Evolutionary conservation across 352 stramenopile species (phyloP).

Genomic region (Aphanomyces cochlioides): DNA sequence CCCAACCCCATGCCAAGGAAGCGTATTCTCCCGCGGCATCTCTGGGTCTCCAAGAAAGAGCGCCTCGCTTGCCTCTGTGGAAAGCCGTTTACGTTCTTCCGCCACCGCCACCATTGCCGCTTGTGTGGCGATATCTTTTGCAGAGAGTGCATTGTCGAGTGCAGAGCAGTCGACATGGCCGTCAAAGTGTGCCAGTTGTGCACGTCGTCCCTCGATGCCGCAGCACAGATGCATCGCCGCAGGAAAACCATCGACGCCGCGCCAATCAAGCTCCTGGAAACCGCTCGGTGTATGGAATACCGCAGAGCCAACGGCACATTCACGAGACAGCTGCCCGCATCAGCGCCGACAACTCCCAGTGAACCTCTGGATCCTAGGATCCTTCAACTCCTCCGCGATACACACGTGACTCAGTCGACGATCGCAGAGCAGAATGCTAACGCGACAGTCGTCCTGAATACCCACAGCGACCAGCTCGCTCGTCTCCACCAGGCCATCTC

Average conservation of each 20-base stretch:
- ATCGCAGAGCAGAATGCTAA: background rate
- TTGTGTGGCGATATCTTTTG: conserved; percentile 18
- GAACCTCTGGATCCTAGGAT: background rate
- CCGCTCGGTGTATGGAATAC: background rate
- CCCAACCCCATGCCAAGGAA: background rate
- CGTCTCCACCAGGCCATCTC: conserved; percentile 9
- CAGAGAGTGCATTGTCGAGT: conserved; percentile 11
- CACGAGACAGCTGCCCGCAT: background rate
- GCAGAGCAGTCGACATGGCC: background rate
- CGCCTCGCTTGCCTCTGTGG: background rate
- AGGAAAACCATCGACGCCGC: background rate
- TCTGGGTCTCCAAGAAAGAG: conserved; percentile 15
- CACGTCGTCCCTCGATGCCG: background rate
- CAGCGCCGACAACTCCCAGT: background rate
- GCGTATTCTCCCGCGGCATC: background rate
- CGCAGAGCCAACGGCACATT: background rate
- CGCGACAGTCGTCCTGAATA: background rate
- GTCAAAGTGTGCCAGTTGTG: conserved; percentile 8
- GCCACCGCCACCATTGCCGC: conserved; percentile 18
- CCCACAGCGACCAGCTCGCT: background rate
- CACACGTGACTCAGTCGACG: background rate
- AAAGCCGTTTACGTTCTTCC: conserved; percentile 8
- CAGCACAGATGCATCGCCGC: background rate
- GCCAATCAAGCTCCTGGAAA: conserved; percentile 3
- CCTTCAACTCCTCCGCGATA: conserved; percentile 1